Conservation (phyloP, 345 rosid species). For the Pugionium cornutum region DNA sequence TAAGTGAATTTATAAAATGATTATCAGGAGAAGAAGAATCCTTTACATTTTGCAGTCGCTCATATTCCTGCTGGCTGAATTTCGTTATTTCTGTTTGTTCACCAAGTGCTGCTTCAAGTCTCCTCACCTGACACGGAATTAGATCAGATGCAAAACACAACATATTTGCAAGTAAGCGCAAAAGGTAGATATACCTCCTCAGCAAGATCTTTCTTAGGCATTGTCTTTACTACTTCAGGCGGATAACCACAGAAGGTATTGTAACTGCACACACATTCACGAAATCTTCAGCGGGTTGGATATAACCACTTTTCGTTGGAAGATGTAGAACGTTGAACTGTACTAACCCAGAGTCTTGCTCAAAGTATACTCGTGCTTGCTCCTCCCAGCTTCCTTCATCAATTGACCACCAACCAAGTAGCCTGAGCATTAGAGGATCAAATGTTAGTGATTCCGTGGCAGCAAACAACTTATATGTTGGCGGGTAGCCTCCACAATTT, state of each 20-base stretch:
- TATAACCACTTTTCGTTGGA: constrained; percentile 3
- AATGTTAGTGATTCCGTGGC: not conserved
- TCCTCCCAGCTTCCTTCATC: constrained; percentile 96
- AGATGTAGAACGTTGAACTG: constrained; percentile 2
- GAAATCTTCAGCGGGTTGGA: constrained; percentile 17
- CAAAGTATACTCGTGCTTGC: constrained; percentile 77
- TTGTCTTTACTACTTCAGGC: constrained; percentile 92
- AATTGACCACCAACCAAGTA: constrained; percentile 99
- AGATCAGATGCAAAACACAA: no score
- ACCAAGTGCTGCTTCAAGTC: constrained; percentile 97
- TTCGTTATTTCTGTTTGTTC: constrained; percentile 91
- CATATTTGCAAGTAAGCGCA: not conserved
- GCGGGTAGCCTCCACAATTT: constrained; percentile 10
- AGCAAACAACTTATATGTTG: not conserved
- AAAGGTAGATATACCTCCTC: constrained; percentile 66
- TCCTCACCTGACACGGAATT: constrained; percentile 66
- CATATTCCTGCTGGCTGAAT: constrained; percentile 87
- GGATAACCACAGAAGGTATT: constrained; percentile 92
- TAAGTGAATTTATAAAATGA: no score
- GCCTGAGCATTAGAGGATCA: constrained; percentile 46
- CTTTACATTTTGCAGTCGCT: constrained; percentile 90
- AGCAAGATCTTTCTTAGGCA: constrained; percentile 93
- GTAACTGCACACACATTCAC: constrained; percentile 55
- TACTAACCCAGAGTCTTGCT: constrained; percentile 66
- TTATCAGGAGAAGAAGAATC: no score